phyloP scores from a whole-genome alignment of 2,329 filamentous ascomycete species.

The Aspergillus terreus region DNA sequence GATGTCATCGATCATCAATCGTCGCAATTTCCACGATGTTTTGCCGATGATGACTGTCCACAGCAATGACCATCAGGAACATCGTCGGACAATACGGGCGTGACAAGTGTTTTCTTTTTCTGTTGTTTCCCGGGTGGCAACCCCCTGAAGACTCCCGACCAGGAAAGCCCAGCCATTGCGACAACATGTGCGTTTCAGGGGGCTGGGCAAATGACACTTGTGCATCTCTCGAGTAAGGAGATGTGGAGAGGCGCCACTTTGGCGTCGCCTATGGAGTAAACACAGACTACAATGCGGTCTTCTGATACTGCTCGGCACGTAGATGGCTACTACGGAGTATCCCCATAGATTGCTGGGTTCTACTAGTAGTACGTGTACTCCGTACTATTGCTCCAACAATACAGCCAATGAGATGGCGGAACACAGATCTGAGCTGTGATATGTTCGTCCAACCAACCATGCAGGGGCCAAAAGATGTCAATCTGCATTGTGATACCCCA shows the following conservation, averaged over 20 bases:
- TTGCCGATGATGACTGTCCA: too few relatives aligned
- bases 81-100: not conserved
- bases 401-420: too few relatives aligned
- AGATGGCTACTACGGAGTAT: too few relatives aligned
- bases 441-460: not conserved
- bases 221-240: not conserved
- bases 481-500: not conserved
- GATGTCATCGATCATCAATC: too few relatives aligned
- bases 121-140: not conserved
- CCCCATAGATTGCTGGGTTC: not conserved
- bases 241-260: not conserved
- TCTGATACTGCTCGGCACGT: too few relatives aligned
- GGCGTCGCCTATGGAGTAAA: not conserved
- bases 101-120: not conserved
- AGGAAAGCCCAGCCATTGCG: not conserved
- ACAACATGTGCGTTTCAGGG: not conserved
- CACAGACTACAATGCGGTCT: not conserved
- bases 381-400: too few relatives aligned
- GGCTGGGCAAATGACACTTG: not conserved
- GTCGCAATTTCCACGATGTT: too few relatives aligned
- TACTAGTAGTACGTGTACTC: too few relatives aligned
- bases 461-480: not conserved
- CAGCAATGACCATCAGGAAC: not conserved
- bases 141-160: not conserved
- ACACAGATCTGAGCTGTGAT: not conserved